Percentiles rank a stretch among this genome's conserved stretches.
Conservation (phyloP, 192 early-diverging fungal species). For the Diversispora eburnea region DNA sequence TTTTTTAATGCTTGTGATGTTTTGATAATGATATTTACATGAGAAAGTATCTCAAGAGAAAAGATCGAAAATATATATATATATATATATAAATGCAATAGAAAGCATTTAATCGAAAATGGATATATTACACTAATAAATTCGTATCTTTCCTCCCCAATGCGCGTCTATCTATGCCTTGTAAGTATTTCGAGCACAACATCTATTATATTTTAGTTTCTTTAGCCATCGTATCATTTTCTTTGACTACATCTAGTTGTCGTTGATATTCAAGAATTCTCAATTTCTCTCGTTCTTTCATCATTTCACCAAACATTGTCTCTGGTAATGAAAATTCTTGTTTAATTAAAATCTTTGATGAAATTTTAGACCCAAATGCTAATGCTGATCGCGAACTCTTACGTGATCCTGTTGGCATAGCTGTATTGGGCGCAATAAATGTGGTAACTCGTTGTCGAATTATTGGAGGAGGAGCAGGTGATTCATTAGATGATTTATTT, state of each 20-base stretch:
- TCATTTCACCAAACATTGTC: conserved; percentile 35
- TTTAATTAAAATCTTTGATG: conserved; percentile 15
- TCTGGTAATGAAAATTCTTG: conserved; percentile 40
- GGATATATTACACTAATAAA: too few species aligned
- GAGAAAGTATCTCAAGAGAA: too few species aligned
- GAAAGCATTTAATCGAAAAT: too few species aligned
- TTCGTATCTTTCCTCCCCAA: too few species aligned
- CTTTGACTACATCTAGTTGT: background rate
- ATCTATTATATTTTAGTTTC: too few species aligned
- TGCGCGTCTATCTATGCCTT: too few species aligned
- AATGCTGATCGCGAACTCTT: conserved; percentile 40
- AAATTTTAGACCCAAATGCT: conserved; percentile 46
- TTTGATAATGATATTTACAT: too few species aligned
- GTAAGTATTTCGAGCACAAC: too few species aligned
- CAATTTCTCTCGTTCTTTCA: conserved; percentile 30
- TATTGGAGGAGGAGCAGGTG: background rate
- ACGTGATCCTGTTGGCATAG: conserved; percentile 35
- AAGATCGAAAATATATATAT: too few species aligned
- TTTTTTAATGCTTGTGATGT: too few species aligned
- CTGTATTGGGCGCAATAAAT: conserved; percentile 35
- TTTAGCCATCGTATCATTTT: background rate
- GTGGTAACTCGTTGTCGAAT: conserved; percentile 37
- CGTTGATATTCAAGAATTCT: background rate
- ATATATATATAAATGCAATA: too few species aligned
- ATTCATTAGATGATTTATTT: background rate